Evolutionary conservation across 176 grass and related monocot genomes (phyloP).

Genomic region (Musa acuminata): DNA sequence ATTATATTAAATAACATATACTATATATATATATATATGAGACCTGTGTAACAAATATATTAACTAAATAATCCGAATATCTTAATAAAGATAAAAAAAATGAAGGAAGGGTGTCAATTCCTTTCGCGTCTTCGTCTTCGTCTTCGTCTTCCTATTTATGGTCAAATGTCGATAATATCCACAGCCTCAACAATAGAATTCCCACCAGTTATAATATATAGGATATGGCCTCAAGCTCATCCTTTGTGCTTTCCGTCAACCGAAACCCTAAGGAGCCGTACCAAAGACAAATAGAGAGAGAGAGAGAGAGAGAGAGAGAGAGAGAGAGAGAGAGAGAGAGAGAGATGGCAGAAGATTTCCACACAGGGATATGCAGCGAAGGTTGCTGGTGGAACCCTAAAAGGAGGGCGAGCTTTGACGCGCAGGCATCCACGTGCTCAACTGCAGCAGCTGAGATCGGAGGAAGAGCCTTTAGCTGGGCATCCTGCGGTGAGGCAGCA

Average conservation of each 20-base stretch:
- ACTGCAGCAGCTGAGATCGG: constrained; percentile 13
- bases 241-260: not conserved
- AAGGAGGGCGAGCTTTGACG: constrained; percentile 6
- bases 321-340: too few species aligned
- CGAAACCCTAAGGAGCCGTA: constrained; percentile 3
- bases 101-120: not conserved
- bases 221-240: not conserved
- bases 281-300: not conserved
- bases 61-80: too few species aligned
- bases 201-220: not conserved
- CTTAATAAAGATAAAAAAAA: too few species aligned
- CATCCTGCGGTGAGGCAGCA: constrained; percentile 20
- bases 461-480: constrained; percentile 4
- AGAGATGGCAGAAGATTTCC: constrained; percentile 33
- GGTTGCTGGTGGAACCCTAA: constrained; percentile 35
- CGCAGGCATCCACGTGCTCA: constrained; percentile 20
- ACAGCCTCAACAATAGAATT: not conserved
- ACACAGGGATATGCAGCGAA: constrained; percentile 28
- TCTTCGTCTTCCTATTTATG: not conserved
- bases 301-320: too few species aligned
- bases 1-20: too few species aligned
- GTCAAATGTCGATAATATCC: not conserved
- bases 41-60: too few species aligned
- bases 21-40: too few species aligned
- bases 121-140: not conserved